A percentile compares a stretch with the other conserved stretches of the same genome.
phyloP scores from a whole-genome alignment of 192 early-diverging fungal genomes.

The Spizellomyces punctatus region DNA sequence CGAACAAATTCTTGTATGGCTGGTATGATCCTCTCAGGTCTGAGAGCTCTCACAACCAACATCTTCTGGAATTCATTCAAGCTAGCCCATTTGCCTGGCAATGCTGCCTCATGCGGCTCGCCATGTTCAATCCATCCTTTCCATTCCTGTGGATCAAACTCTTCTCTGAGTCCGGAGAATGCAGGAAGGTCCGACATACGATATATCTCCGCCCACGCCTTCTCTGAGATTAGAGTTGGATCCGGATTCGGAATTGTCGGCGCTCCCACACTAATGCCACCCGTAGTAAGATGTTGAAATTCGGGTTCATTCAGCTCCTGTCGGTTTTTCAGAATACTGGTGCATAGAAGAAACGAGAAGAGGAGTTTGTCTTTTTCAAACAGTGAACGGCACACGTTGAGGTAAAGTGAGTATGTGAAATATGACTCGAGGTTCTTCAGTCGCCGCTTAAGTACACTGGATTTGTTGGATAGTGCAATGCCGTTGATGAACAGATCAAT shows the following conservation, averaged over 20 bases:
- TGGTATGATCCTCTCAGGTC: constrained; percentile 59
- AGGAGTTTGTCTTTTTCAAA: constrained; percentile 72
- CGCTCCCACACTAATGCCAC: constrained; percentile 53
- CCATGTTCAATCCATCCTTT: constrained; percentile 41
- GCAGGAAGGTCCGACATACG: constrained; percentile 52
- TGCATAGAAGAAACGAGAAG: constrained; percentile 64
- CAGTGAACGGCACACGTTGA: constrained; percentile 66
- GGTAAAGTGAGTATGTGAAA: constrained; percentile 68
- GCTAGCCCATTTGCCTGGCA: constrained; percentile 50
- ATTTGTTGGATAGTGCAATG: constrained; percentile 57
- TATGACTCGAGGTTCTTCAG: constrained; percentile 65
- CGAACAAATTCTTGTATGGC: constrained; percentile 61
- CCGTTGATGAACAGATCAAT: constrained; percentile 63
- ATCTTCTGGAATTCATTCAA: constrained; percentile 59
- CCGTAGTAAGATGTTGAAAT: constrained; percentile 57
- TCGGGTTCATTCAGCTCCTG: constrained; percentile 55
- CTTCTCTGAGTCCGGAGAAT: constrained; percentile 55
- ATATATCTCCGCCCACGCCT: constrained; percentile 59
- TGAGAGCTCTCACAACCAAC: constrained; percentile 50
- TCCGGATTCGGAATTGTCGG: constrained; percentile 51
- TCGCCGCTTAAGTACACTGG: constrained; percentile 59
- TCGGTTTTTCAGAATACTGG: constrained; percentile 53
- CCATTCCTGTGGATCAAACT: constrained; percentile 57
- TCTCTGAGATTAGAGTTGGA: constrained; percentile 53
- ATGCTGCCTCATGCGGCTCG: constrained; percentile 40